A percentile compares a stretch with the other conserved stretches of the same genome.
These are phyloP conservation scores for Dioszegia crocea DNA, from an alignment of 768 basidiomycete species.

Conservation along the genomic window DNA sequence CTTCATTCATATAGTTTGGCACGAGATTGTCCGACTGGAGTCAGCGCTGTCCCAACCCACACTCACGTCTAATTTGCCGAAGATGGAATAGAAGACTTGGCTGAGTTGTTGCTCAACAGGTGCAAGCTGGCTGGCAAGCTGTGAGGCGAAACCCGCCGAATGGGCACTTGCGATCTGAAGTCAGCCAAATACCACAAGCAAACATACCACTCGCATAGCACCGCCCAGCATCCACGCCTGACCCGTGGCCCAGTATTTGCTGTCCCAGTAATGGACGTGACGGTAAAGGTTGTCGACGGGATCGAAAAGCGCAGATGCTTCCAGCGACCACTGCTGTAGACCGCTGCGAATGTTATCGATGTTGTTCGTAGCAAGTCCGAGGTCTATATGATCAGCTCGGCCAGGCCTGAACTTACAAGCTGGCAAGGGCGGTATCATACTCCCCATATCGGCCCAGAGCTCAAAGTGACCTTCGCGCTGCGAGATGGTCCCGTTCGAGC, in stretches of 20 bases:
- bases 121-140: not conserved
- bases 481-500: slow-evolving; percentile 18
- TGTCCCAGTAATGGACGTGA: slow-evolving; percentile 19
- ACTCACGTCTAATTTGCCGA: slow-evolving; percentile 19
- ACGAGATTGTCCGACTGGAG: slow-evolving; percentile 10
- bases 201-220: slow-evolving; percentile 16
- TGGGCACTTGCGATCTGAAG: slow-evolving; percentile 11
- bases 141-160: slow-evolving; percentile 1
- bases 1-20: slow-evolving; percentile 21
- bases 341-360: slow-evolving; percentile 1
- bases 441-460: slow-evolving; percentile 24
- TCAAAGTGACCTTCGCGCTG: slow-evolving; percentile 23
- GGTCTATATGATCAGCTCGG: slow-evolving; percentile 10
- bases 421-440: slow-evolving; percentile 24
- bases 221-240: slow-evolving; percentile 27
- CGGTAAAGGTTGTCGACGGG: slow-evolving; percentile 7
- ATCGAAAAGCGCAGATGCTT: slow-evolving; percentile 16
- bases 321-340: slow-evolving; percentile 18
- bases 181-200: not conserved
- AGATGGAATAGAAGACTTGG: slow-evolving; percentile 15
- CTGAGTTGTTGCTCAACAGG: not conserved
- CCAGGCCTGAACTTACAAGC: slow-evolving; percentile 12
- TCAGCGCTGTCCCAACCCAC: no score
- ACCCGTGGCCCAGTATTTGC: slow-evolving; percentile 18
- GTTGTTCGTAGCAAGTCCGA: slow-evolving; percentile 15